Conservation (phyloP, 768 basidiomycete genomes). For the Macrolepiota albuminosa region DNA sequence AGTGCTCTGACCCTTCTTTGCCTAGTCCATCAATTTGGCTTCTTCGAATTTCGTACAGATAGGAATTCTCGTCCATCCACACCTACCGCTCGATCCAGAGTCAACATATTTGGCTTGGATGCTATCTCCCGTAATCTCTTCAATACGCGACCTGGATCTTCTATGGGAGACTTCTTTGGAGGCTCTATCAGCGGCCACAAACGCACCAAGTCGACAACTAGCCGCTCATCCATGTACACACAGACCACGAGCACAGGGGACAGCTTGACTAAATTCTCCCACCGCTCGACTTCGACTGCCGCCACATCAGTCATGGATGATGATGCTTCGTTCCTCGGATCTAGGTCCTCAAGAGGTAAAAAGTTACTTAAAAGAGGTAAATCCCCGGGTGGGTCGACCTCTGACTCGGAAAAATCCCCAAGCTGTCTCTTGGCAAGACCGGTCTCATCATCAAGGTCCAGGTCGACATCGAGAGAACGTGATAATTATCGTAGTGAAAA, state of each 20-base stretch:
- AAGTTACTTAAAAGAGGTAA: constrained; percentile 38
- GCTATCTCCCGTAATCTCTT: constrained; percentile 89
- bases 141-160: constrained; percentile 58
- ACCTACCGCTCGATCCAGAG: constrained; percentile 74
- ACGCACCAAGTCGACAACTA: constrained; percentile 63
- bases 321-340: constrained; percentile 43
- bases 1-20: constrained; percentile 5
- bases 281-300: constrained; percentile 68
- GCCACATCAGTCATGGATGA: constrained; percentile 61
- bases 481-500: constrained; percentile 36
- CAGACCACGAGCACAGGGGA: constrained; percentile 65
- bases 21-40: constrained; percentile 80
- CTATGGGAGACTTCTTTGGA: constrained; percentile 73
- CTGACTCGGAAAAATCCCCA: constrained; percentile 42
- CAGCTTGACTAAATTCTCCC: constrained; percentile 66
- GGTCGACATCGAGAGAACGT: constrained; percentile 40
- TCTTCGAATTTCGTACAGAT: constrained; percentile 84
- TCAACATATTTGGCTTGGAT: constrained; percentile 86
- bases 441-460: constrained; percentile 28
- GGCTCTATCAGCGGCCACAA: constrained; percentile 65
- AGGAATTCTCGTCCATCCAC: constrained; percentile 75
- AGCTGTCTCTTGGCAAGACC: constrained; percentile 30
- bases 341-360: constrained; percentile 44
- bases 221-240: constrained; percentile 71
- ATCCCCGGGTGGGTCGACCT: constrained; percentile 38